Evolutionary conservation across 371 early-diverging fungal genomes (phyloP).

Genomic region (Mucor lusitanicus): DNA sequence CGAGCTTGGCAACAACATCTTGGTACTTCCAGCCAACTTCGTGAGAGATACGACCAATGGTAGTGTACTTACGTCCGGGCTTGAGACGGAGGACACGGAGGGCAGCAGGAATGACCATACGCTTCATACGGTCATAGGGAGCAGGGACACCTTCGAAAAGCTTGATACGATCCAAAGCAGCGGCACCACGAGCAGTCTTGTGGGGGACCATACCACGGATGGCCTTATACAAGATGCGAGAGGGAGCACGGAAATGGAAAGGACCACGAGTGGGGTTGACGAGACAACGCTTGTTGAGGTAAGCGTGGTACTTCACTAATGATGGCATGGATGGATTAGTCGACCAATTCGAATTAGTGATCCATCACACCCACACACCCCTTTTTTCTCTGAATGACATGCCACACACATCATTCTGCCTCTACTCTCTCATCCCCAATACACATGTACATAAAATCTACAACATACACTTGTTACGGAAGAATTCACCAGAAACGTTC

Average conservation of each 20-base stretch:
- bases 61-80: constrained; percentile 97
- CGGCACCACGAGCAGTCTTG: constrained; percentile 98
- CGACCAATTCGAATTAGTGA: not conserved
- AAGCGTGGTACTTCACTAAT: constrained; percentile 93
- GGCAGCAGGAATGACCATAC: constrained; percentile 96
- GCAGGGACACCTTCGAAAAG: constrained; percentile 99
- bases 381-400: not conserved
- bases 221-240: constrained; percentile 97
- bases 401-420: not conserved
- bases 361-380: not conserved
- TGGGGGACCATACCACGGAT: constrained; percentile 99
- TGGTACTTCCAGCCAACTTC: constrained; percentile 99
- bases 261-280: constrained; percentile 98
- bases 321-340: not conserved
- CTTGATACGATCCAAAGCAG: constrained; percentile 97
- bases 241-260: constrained; percentile 99
- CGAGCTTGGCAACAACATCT: constrained; percentile 93
- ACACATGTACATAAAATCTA: not conserved
- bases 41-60: constrained; percentile 90
- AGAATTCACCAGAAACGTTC: constrained; percentile 98
- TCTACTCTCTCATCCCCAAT: not conserved
- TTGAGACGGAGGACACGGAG: constrained; percentile 95
- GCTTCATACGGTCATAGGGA: constrained; percentile 96
- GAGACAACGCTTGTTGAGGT: constrained; percentile 98
- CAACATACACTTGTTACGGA: constrained; percentile 96